These are phyloP conservation scores for Mrakia frigida DNA, from an alignment of 768 basidiomycete species.

Conservation along the genomic window DNA sequence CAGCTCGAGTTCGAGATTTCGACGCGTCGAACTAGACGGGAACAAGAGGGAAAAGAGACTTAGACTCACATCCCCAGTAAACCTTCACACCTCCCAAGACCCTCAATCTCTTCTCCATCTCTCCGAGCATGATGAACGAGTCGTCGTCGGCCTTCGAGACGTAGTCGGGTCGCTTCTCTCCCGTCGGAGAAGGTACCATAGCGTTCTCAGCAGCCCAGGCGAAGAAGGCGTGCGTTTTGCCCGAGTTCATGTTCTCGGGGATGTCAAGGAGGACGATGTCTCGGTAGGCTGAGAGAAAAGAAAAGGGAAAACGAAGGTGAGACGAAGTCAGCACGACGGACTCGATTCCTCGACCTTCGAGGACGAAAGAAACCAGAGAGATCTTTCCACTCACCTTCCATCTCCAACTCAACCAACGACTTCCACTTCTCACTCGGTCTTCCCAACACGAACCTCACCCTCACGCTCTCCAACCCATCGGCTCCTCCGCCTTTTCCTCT, in stretches of 20 bases:
- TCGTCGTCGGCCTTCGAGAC: conserved; percentile 95
- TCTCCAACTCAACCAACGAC: conserved; percentile 73
- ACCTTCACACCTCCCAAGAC: conserved; percentile 59
- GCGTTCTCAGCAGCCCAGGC: conserved; percentile 86
- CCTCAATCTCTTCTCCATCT: conserved; percentile 82
- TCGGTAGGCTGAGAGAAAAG: conserved; percentile 40
- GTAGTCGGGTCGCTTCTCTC: conserved; percentile 65
- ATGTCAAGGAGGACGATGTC: conserved; percentile 61
- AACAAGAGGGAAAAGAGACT: too few relatives aligned
- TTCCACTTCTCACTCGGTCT: conserved; percentile 75
- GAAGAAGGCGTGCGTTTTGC: conserved; percentile 88
- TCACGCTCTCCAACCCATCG: conserved; percentile 55
- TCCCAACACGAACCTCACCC: conserved; percentile 85
- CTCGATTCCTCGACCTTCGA: neutral
- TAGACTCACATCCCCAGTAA: conserved; percentile 44
- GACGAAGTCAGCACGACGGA: neutral
- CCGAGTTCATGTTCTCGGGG: conserved; percentile 91
- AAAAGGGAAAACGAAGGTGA: too few relatives aligned
- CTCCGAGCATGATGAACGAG: conserved; percentile 88
- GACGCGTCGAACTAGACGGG: too few relatives aligned
- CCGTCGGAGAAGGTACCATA: conserved; percentile 66
- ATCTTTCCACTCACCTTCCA: conserved; percentile 87
- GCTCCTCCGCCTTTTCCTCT: conserved; percentile 66
- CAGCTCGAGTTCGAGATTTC: neutral
- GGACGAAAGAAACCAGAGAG: too few relatives aligned